These are phyloP conservation scores for Calonectria fujianensis DNA, from an alignment of 2,329 filamentous ascomycete species.

Conservation along the genomic window DNA sequence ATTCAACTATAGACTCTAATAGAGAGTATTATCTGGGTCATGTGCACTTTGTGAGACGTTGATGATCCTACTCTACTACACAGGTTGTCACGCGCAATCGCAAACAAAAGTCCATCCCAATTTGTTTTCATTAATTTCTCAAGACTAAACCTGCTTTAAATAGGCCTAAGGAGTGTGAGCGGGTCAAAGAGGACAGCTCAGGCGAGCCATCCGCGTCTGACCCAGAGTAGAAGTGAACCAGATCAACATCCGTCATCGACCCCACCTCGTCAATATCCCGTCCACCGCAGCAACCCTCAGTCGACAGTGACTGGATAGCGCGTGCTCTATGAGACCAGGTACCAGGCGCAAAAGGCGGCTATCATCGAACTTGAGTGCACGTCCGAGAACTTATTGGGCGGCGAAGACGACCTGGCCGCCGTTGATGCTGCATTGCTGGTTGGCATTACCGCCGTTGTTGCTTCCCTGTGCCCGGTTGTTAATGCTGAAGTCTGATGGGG, in stretches of 20 bases:
- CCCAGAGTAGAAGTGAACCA: constrained; percentile 15
- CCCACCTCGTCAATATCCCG: neutral
- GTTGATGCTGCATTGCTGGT: constrained; percentile 14
- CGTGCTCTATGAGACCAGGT: constrained; percentile 11
- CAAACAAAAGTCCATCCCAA: neutral
- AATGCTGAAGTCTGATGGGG: neutral
- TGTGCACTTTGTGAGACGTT: neutral
- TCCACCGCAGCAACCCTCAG: constrained; percentile 5
- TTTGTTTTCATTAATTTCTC: constrained; percentile 13
- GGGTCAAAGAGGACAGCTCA: neutral
- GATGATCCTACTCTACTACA: neutral
- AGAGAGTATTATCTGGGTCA: neutral
- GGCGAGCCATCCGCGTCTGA: neutral
- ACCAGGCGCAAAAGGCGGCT: constrained; percentile 19
- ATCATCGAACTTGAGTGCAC: constrained; percentile 6
- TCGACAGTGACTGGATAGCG: neutral
- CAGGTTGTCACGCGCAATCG: neutral
- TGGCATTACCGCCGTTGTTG: neutral
- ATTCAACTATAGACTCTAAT: neutral
- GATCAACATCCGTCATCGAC: neutral
- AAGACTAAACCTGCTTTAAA: constrained; percentile 14
- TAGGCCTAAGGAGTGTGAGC: constrained; percentile 19
- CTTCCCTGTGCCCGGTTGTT: neutral
- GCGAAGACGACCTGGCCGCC: constrained; percentile 15
- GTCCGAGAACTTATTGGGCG: neutral